A percentile compares a stretch with the other conserved stretches of the same genome.
Conservation (phyloP, 129 eudicot species). For the Escallonia rubra region DNA sequence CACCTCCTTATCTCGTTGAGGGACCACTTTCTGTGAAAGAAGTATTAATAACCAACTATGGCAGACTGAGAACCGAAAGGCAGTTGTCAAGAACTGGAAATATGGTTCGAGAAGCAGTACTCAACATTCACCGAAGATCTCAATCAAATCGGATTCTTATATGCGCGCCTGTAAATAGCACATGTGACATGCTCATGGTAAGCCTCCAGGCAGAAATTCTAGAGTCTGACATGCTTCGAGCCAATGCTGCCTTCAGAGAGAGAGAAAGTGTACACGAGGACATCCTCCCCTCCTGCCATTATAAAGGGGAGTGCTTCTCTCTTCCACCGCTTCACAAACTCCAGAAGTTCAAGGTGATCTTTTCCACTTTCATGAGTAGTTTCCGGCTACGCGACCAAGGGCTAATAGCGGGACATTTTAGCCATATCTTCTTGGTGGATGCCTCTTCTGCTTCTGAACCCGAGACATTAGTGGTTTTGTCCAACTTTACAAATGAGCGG, state of each 20-base stretch:
- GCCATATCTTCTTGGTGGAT: slow-evolving; percentile 32
- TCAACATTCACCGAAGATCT: slow-evolving; percentile 1
- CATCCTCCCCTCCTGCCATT: slow-evolving; percentile 18
- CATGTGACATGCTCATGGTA: slow-evolving; percentile 22
- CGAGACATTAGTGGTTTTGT: slow-evolving; percentile 28
- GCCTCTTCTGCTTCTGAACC: slow-evolving; percentile 27
- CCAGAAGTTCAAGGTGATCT: slow-evolving; percentile 17
- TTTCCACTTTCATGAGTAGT: slow-evolving; percentile 26
- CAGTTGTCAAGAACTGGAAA: slow-evolving; percentile 10
- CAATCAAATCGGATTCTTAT: slow-evolving; percentile 20
- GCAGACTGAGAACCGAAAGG: no score
- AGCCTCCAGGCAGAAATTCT: slow-evolving; percentile 13
- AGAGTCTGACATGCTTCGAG: slow-evolving; percentile 24
- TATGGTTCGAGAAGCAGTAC: slow-evolving; percentile 21
- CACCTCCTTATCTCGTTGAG: slow-evolving; percentile 28
- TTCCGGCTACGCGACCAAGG: slow-evolving; percentile 27
- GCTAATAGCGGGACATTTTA: slow-evolving; percentile 26
- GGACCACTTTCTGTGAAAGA: slow-evolving; percentile 13
- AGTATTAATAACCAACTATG: not conserved
- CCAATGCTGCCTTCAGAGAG: slow-evolving; percentile 32
- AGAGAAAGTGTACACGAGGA: slow-evolving; percentile 25
- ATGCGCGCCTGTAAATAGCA: slow-evolving; percentile 26
- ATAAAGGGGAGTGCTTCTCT: slow-evolving; percentile 18
- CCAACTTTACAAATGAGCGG: slow-evolving; percentile 13
- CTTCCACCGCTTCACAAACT: slow-evolving; percentile 23